Evolutionary conservation across 2,329 filamentous ascomycete species (phyloP), one percentile per base, ranked within the genome.

Genomic region (Colletotrichum sidae): DNA sequence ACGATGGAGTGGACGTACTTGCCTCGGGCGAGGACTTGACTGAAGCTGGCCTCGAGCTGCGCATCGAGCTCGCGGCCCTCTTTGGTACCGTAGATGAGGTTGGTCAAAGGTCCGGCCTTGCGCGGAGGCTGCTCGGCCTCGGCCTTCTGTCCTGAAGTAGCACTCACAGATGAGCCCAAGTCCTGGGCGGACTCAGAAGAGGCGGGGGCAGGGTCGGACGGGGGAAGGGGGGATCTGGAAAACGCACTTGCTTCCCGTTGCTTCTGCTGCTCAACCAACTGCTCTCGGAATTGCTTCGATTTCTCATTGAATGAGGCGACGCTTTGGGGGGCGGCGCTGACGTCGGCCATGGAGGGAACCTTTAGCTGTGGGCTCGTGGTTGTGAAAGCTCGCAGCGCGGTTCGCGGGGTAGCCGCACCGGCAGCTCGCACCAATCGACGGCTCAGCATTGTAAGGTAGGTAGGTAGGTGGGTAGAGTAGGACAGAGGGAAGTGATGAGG

Each of bases 1-100:
- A 97, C 94, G 77, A 99, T 97, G 51, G 94, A 96, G 80, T 99
- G 96, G 59, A 99, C 94, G 75, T 99, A 99, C 82, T 99, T 99
- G 75, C 96, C 96, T 70, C 96, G 88, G 33, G 96, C 96, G 50
- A 99, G 84, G 49, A 98, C 92, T 78, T 97, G 94, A 55, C 92
- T 96, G 82, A 98, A 99, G 76, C 92, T 96, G 64, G 94, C 90
- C 82, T 98, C 94, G 74, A 99, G 95, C 81, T 98, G 95, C 69
- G 92, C 92, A 75, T 99, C 96, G 77, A 97, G 88, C 81, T 97
- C 92, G 67, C 94, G 90, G 38, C 94, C 96, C 80, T 98, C 95
- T 75, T 96, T 94, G 12, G 96, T 99, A 74, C 96, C 96, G 80
- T 99, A 98, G 76, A 99, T 97, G 71, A 99, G 88, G 72, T 91